Conservation (phyloP, 164 flowering plant genomes). For the Chimonanthus praecox region DNA sequence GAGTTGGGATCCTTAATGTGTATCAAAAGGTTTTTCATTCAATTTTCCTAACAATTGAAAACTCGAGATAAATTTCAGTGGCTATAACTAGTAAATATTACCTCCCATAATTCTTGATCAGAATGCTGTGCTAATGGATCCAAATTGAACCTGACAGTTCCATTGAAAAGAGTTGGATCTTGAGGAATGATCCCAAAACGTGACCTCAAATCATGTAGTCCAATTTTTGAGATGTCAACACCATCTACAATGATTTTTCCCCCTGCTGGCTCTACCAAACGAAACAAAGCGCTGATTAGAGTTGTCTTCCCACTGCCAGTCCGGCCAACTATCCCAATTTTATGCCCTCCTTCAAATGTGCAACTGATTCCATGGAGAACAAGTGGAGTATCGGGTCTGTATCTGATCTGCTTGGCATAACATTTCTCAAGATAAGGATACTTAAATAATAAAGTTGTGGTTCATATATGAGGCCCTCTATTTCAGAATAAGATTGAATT, state of each 20-base stretch:
- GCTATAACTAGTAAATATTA: slow-evolving; percentile 8
- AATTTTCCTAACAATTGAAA: not conserved
- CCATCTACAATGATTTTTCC: slow-evolving; percentile 56
- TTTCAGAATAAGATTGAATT: not conserved
- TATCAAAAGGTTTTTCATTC: not conserved
- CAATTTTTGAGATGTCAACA: slow-evolving; percentile 50
- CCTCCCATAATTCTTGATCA: slow-evolving; percentile 72
- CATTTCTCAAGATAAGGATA: not conserved
- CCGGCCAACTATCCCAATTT: slow-evolving; percentile 77
- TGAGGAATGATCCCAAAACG: slow-evolving; percentile 68
- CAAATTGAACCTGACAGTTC: slow-evolving; percentile 59
- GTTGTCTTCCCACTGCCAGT: slow-evolving; percentile 86
- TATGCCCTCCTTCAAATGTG: slow-evolving; percentile 61
- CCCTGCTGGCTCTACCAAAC: slow-evolving; percentile 58
- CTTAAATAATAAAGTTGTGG: not conserved
- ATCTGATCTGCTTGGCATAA: slow-evolving; percentile 47
- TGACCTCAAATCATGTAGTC: slow-evolving; percentile 71
- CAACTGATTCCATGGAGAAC: slow-evolving; percentile 70
- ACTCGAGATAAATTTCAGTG: not conserved
- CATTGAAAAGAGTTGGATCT: slow-evolving; percentile 63
- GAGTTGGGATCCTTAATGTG: not conserved
- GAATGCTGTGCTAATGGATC: slow-evolving; percentile 52
- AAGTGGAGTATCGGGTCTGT: slow-evolving; percentile 50
- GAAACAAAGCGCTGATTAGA: slow-evolving; percentile 56
- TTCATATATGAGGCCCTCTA: not conserved